Conservation (phyloP, 768 basidiomycete species). For the Tremella fuciformis region DNA sequence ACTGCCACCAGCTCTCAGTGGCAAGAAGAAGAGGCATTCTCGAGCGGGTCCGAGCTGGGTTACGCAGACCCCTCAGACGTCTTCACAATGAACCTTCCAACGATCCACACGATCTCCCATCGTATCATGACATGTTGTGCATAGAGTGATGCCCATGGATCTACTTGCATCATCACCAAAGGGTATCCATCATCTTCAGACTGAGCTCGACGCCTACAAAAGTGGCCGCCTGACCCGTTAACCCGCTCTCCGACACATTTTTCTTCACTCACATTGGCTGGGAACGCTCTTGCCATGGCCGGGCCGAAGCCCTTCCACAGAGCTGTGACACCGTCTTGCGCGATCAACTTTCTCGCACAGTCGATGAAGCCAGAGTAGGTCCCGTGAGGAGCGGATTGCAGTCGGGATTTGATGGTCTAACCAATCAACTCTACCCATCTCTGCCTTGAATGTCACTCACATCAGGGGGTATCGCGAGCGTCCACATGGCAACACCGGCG, state of each 20-base stretch:
- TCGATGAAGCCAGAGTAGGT: slow-evolving; percentile 95
- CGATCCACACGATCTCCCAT: too few species aligned
- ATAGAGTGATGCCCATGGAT: too few species aligned
- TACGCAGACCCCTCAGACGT: too few species aligned
- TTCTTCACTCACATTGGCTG: slow-evolving; percentile 82
- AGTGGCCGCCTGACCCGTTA: slow-evolving; percentile 33
- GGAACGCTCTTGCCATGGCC: slow-evolving; percentile 91
- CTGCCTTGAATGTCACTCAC: slow-evolving; percentile 56
- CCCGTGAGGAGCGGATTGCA: slow-evolving; percentile 94
- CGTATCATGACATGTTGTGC: too few species aligned
- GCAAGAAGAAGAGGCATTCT: too few species aligned
- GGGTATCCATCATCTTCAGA: slow-evolving; percentile 71
- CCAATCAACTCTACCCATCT: neutral
- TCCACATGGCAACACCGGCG: slow-evolving; percentile 98
- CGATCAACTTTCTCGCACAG: slow-evolving; percentile 87
- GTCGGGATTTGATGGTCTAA: slow-evolving; percentile 89
- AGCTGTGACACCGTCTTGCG: slow-evolving; percentile 76
- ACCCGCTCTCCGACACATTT: neutral
- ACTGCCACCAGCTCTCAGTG: too few species aligned
- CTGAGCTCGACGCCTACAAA: slow-evolving; percentile 84
- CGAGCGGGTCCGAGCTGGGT: too few species aligned
- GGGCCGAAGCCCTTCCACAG: slow-evolving; percentile 98
- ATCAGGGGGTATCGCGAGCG: slow-evolving; percentile 93
- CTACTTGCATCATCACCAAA: slow-evolving; percentile 52
- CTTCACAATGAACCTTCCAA: too few species aligned